A percentile compares a stretch with the other conserved stretches of the same genome.
Conservation (phyloP, 1,284 basidiomycete genomes). For the Trichosporon coremiiforme region DNA sequence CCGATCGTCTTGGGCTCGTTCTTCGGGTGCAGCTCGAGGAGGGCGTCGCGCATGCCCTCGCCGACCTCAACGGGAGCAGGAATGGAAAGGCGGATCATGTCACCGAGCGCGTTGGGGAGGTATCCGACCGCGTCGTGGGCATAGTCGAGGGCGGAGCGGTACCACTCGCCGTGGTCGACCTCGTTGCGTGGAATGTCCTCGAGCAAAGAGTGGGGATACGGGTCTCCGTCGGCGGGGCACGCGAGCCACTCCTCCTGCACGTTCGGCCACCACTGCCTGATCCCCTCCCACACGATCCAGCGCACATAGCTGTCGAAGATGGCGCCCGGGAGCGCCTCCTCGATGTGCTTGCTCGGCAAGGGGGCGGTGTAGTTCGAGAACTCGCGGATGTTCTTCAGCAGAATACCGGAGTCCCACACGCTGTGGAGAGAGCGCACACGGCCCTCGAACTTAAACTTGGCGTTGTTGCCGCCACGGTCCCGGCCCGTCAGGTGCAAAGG, state of each 20-base stretch:
- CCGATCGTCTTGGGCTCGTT: conserved; percentile 28
- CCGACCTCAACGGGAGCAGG: conserved; percentile 26
- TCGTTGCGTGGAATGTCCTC: conserved; percentile 22
- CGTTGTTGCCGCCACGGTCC: conserved; percentile 78
- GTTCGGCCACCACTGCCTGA: conserved; percentile 66
- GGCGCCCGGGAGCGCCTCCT: conserved; percentile 72
- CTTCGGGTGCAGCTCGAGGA: conserved; percentile 24
- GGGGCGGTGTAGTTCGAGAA: conserved; percentile 73
- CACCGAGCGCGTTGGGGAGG: conserved; percentile 18
- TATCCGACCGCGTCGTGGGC: not conserved
- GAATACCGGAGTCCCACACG: conserved; percentile 79
- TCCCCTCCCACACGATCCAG: conserved; percentile 79
- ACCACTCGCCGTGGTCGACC: conserved; percentile 26
- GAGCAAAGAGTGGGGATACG: conserved; percentile 51
- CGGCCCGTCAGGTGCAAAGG: conserved; percentile 85
- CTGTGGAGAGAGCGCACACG: conserved; percentile 70
- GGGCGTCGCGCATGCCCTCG: conserved; percentile 18
- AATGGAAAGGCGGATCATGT: conserved; percentile 22
- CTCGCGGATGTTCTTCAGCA: conserved; percentile 76
- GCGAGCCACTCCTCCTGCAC: conserved; percentile 65
- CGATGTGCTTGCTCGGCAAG: conserved; percentile 67
- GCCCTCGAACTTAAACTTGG: conserved; percentile 70
- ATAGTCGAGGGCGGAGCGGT: conserved; percentile 11
- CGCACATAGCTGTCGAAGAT: conserved; percentile 88
- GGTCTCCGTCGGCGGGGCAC: conserved; percentile 62